Conservation (phyloP, 164 flowering plant genomes). For the Nymphaea colorata region DNA sequence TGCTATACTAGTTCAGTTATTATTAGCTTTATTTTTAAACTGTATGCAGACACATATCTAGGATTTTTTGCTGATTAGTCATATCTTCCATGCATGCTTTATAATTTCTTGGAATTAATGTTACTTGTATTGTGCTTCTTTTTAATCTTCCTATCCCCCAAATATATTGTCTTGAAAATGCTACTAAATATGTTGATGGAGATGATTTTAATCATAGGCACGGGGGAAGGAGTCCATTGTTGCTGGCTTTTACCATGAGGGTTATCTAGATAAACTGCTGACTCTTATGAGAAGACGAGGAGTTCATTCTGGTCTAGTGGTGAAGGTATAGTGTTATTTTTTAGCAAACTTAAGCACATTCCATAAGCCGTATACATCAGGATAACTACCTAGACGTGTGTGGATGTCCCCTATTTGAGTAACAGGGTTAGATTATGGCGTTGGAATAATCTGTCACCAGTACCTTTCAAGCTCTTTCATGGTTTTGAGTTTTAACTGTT, state of each 20-base stretch:
- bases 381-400: too few relatives aligned
- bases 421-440: too few relatives aligned
- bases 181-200: background rate
- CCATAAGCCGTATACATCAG: background rate
- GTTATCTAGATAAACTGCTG: constrained; percentile 73
- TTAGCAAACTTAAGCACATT: background rate
- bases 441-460: too few relatives aligned
- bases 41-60: too few relatives aligned
- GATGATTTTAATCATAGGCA: constrained; percentile 32
- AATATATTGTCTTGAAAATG: background rate
- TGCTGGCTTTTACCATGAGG: constrained; percentile 89
- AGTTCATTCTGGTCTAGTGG: constrained; percentile 90
- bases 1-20: background rate
- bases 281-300: constrained; percentile 99
- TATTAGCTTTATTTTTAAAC: background rate
- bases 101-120: too few relatives aligned
- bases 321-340: constrained; percentile 43
- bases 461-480: too few relatives aligned
- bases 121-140: background rate
- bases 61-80: too few relatives aligned
- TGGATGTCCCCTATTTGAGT: too few relatives aligned
- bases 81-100: too few relatives aligned
- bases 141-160: background rate
- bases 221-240: constrained; percentile 82
- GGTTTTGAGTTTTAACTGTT: too few relatives aligned